Conservation (phyloP, 495 filamentous ascomycete genomes). For the Xylaria telfairii region DNA sequence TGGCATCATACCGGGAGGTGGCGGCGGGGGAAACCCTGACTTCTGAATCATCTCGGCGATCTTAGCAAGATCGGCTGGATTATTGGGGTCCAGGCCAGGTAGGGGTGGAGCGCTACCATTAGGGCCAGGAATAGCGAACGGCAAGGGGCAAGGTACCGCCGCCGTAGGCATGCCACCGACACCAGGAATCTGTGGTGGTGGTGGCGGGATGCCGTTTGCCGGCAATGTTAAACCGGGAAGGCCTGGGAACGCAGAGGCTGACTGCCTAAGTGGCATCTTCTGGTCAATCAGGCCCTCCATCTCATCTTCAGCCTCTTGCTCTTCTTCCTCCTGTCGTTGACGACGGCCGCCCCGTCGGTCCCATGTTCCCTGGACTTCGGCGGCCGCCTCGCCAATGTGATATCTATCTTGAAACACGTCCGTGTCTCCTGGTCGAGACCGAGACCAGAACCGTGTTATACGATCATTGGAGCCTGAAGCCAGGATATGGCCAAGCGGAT, state of each 20-base stretch:
- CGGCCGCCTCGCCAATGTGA: constrained; percentile 92
- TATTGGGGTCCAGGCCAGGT: constrained; percentile 60
- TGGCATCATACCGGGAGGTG: constrained; percentile 50
- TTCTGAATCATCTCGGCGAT: constrained; percentile 68
- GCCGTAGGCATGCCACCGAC: constrained; percentile 54
- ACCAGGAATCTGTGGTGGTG: constrained; percentile 46
- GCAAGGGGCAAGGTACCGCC: constrained; percentile 37
- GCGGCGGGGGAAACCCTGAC: constrained; percentile 56
- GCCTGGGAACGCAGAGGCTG: constrained; percentile 46
- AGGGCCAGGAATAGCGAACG: constrained; percentile 51
- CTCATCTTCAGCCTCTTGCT: constrained; percentile 91
- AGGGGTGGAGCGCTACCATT: constrained; percentile 57
- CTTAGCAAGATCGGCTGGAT: constrained; percentile 71
- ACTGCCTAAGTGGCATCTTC: constrained; percentile 70
- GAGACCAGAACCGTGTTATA: constrained; percentile 94
- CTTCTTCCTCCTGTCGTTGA: constrained; percentile 88
- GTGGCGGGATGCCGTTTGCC: constrained; percentile 38
- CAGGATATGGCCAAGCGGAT: constrained; percentile 92
- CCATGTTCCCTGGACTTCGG: constrained; percentile 91
- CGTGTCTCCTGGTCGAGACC: constrained; percentile 83
- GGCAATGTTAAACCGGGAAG: constrained; percentile 59
- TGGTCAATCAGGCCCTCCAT: constrained; percentile 94
- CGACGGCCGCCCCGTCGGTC: constrained; percentile 78
- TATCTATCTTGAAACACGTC: constrained; percentile 86
- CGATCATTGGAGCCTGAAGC: constrained; percentile 99